Evolutionary conservation across 495 filamentous ascomycete genomes (phyloP).

Genomic region (Penicillium steckii): DNA sequence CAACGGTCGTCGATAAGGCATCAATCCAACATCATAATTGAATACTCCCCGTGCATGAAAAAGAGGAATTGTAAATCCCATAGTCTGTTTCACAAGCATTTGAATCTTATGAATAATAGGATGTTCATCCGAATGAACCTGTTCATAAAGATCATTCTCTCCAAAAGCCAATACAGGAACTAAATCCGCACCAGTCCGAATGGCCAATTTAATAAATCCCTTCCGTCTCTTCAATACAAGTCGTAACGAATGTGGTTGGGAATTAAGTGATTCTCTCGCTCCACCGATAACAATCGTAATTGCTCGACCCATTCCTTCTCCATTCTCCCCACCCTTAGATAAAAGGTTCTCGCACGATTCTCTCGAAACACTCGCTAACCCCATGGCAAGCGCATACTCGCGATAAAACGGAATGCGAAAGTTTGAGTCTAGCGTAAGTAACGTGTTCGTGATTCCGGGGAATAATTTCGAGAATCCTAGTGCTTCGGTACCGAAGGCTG

Average conservation of each 20-base stretch:
- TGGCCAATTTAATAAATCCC: constrained; percentile 90
- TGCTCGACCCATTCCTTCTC: constrained; percentile 89
- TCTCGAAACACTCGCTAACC: constrained; percentile 83
- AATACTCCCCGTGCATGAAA: constrained; percentile 91
- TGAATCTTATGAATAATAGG: constrained; percentile 74
- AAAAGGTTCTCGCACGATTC: constrained; percentile 88
- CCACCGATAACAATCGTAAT: constrained; percentile 96
- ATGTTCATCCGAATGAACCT: constrained; percentile 67
- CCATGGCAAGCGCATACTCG: constrained; percentile 85
- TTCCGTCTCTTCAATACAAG: constrained; percentile 81
- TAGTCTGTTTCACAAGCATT: constrained; percentile 72
- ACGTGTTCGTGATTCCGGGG: constrained; percentile 90
- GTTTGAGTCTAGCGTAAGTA: constrained; percentile 87
- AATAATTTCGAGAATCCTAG: constrained; percentile 87
- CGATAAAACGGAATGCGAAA: constrained; percentile 93
- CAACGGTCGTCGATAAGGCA: constrained; percentile 86
- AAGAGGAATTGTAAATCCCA: constrained; percentile 88
- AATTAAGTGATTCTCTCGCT: constrained; percentile 86
- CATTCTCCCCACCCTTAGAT: constrained; percentile 69
- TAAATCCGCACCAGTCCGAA: constrained; percentile 84
- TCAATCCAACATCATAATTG: constrained; percentile 93
- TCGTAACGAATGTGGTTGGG: constrained; percentile 68
- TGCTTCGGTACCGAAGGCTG: constrained; percentile 87
- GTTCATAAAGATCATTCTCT: constrained; percentile 95
- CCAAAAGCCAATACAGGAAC: constrained; percentile 92